Percentiles rank a stretch among this genome's conserved stretches.
phyloP scores from a whole-genome alignment of 2,329 filamentous ascomycete species.

The Neofusicoccum parvum region DNA sequence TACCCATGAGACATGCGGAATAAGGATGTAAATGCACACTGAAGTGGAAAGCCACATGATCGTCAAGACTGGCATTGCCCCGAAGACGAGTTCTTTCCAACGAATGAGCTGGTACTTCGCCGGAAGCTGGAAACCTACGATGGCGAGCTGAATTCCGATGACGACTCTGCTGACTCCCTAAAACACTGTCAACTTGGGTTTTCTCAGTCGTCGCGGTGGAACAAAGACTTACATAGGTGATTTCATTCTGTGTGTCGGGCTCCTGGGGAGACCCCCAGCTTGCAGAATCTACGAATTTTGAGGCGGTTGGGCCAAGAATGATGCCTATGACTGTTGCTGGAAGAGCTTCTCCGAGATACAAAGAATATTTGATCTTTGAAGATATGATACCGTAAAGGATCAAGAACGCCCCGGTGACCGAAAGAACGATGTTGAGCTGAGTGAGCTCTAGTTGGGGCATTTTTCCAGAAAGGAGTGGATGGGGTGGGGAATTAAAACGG shows the following conservation, averaged over 20 bases:
- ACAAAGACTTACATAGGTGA: constrained; percentile 35
- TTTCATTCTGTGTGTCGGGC: constrained; percentile 38
- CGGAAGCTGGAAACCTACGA: constrained; percentile 64
- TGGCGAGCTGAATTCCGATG: constrained; percentile 65
- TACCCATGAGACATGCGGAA: constrained; percentile 57
- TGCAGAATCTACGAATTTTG: constrained; percentile 54
- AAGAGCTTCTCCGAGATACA: constrained; percentile 57
- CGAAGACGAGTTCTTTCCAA: constrained; percentile 58
- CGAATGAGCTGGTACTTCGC: constrained; percentile 55
- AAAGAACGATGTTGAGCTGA: constrained; percentile 57
- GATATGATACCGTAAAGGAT: constrained; percentile 55
- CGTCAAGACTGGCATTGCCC: constrained; percentile 62
- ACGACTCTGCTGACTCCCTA: constrained; percentile 58
- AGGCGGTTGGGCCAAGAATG: constrained; percentile 28
- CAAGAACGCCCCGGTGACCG: constrained; percentile 51
- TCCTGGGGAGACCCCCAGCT: constrained; percentile 39
- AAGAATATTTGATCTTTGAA: constrained; percentile 55
- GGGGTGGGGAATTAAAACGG: background rate
- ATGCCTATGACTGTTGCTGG: background rate
- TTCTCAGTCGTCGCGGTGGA: too few relatives aligned
- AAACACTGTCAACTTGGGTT: too few relatives aligned
- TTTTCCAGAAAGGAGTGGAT: constrained; percentile 4
- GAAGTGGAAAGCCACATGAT: constrained; percentile 64
- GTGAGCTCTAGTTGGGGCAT: constrained; percentile 55
- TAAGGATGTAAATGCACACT: constrained; percentile 56